A percentile compares a stretch with the other conserved stretches of the same genome.
These are phyloP conservation scores for Candida sojae DNA, from an alignment of 1,139 yeast species.

Conservation along the genomic window DNA sequence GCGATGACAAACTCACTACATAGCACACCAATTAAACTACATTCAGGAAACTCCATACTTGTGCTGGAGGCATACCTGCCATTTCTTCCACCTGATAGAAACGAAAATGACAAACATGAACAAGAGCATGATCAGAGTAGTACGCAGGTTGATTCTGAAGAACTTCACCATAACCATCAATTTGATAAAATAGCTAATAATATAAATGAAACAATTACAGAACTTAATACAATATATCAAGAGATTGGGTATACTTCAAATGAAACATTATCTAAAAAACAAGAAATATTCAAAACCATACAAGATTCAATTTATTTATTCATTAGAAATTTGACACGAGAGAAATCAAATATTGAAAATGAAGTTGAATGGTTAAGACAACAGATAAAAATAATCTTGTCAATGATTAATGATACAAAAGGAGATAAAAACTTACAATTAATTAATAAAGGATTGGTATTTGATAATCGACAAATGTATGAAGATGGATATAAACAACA, in stretches of 20 bases:
- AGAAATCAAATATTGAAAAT: constrained; percentile 38
- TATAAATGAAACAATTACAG: constrained; percentile 36
- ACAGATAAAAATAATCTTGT: constrained; percentile 41
- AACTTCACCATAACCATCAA: constrained; percentile 14
- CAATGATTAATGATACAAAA: constrained; percentile 39
- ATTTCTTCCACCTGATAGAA: neutral
- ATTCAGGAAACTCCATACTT: neutral
- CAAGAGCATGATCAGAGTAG: neutral
- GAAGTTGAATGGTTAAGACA: constrained; percentile 53
- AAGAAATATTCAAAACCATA: constrained; percentile 42
- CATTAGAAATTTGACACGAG: constrained; percentile 34
- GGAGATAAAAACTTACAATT: constrained; percentile 30
- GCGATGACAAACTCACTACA: neutral
- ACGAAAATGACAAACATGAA: neutral
- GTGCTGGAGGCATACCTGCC: neutral
- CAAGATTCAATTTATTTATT: constrained; percentile 41
- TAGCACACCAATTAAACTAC: neutral
- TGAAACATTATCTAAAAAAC: constrained; percentile 37
- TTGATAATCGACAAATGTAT: constrained; percentile 26
- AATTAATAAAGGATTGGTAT: constrained; percentile 35
- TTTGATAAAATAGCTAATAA: constrained; percentile 28
- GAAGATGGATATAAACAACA: constrained; percentile 37
- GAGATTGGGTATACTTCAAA: constrained; percentile 40
- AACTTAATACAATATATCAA: constrained; percentile 33
- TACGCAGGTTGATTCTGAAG: constrained; percentile 6